Conservation (phyloP, 495 filamentous ascomycete genomes). For the Aspergillus heteromorphus region DNA sequence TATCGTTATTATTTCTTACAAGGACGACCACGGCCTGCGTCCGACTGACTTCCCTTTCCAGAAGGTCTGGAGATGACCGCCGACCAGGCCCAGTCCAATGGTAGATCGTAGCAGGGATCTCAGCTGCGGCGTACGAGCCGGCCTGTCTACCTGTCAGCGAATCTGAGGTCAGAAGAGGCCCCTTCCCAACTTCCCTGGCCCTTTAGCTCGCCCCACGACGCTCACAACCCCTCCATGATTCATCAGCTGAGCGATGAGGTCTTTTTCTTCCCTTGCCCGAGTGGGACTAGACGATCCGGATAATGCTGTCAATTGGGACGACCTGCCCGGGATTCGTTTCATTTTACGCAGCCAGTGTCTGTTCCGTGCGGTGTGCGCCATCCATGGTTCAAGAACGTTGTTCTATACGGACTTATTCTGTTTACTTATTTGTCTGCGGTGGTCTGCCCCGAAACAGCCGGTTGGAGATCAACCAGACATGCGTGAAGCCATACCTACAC, state of each 20-base stretch:
- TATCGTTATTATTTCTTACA: slow-evolving; percentile 14
- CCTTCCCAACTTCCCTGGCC: slow-evolving; percentile 17
- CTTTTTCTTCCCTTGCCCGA: background rate
- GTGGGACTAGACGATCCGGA: slow-evolving; percentile 1
- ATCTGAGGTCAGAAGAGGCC: slow-evolving; percentile 22
- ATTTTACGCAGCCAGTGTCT: background rate
- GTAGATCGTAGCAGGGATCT: slow-evolving; percentile 30
- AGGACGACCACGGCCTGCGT: slow-evolving; percentile 2
- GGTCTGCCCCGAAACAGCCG: no score
- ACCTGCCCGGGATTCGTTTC: background rate
- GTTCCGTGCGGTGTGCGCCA: background rate
- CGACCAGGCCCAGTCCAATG: slow-evolving; percentile 31
- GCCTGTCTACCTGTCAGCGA: slow-evolving; percentile 26
- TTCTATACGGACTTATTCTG: no score
- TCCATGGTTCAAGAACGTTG: background rate
- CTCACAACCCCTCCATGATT: slow-evolving; percentile 13
- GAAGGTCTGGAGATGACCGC: slow-evolving; percentile 23
- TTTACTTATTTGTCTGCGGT: no score
- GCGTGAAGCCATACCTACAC: no score
- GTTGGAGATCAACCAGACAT: no score
- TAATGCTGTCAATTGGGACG: background rate
- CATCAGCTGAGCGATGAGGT: slow-evolving; percentile 15
- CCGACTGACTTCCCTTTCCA: slow-evolving; percentile 17
- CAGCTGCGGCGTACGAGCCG: slow-evolving; percentile 23
- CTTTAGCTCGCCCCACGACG: slow-evolving; percentile 21